Base-by-base conservation (phyloP, 2,329 filamentous ascomycete species). In the Cytospora paraplurivora region DNA sequence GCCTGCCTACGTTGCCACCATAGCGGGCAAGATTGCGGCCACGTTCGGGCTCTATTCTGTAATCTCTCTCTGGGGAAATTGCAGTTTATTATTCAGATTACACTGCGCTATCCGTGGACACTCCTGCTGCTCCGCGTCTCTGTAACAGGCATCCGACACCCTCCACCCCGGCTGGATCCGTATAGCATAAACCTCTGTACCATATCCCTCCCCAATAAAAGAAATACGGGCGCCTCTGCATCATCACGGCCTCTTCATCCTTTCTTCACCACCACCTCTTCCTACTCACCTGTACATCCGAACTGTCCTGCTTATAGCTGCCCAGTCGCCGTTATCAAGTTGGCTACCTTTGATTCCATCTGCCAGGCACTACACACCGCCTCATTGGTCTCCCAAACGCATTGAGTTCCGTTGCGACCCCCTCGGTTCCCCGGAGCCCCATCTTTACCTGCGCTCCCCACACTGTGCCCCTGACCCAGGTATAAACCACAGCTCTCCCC, bases 21-120 rank as follows among this genome's bases (percentile, higher is more conserved):
- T 10, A 47, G 44, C 44, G 44, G 27, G 44, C 44, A 47, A 61
- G 51, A 61, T 61, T 47, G 44, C 44, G 10, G 21, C 44, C n/a
- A n/a, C 41, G 17, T n/a, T 19, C 7, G 15, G 15, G 15, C 38
- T 44, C 15, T n/a, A 7, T 8, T 47, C 10, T 47, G n/a, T 47
- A 47, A 47, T 47, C 44, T 61, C 59, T 59, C 37, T 52, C 54
- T 44, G 51, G 47, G 59, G 59, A 61, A 55, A 61, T 61, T 61
- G 53, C 58, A 60, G 15, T 17, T 7, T 7, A 37, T 37, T 15
- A n/a, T n/a, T 4, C 27, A 27, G 27, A 41, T 15, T 41, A 17
- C 38, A 41, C 38, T 41, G 12, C 38, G 7, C 17, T 7, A 41
- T 17, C 6, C 38, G 15, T 41, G 13, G 15, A 19, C n/a, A 19